These are phyloP conservation scores for Clarireedia paspali DNA, from an alignment of 2,329 filamentous ascomycete species.

Conservation along the genomic window DNA sequence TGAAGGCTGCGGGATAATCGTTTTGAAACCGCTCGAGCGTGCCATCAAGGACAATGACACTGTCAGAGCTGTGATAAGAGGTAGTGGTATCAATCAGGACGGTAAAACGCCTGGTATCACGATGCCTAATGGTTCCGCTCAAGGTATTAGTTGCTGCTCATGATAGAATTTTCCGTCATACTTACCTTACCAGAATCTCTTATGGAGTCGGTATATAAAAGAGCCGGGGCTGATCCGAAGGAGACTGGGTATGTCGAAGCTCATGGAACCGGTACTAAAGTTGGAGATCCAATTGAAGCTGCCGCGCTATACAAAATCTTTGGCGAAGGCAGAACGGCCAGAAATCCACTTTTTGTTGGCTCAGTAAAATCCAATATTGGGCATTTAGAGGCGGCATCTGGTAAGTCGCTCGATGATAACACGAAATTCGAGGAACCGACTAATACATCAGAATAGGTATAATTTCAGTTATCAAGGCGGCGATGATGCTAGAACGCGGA, in stretches of 20 bases:
- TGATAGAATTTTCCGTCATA: background rate
- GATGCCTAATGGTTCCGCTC: slow-evolving; percentile 40
- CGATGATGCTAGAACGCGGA: slow-evolving; percentile 29
- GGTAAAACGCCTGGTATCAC: slow-evolving; percentile 50
- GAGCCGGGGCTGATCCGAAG: slow-evolving; percentile 7
- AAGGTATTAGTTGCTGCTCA: slow-evolving; percentile 21
- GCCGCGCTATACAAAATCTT: slow-evolving; percentile 22
- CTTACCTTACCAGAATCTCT: slow-evolving; percentile 19
- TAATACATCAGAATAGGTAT: slow-evolving; percentile 29
- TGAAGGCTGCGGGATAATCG: slow-evolving; percentile 50
- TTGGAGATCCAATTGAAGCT: slow-evolving; percentile 13
- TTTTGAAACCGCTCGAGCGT: slow-evolving; percentile 50
- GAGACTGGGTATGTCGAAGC: slow-evolving; percentile 14
- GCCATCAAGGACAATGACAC: slow-evolving; percentile 53
- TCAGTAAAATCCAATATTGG: slow-evolving; percentile 35
- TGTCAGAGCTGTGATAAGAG: slow-evolving; percentile 37
- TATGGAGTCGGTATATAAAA: slow-evolving; percentile 19
- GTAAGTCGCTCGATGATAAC: slow-evolving; percentile 5
- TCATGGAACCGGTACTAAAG: slow-evolving; percentile 16
- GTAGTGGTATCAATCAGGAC: slow-evolving; percentile 42
- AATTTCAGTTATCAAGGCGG: slow-evolving; percentile 36
- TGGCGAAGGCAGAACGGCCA: slow-evolving; percentile 19
- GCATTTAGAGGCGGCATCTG: slow-evolving; percentile 33
- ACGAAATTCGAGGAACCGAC: background rate
- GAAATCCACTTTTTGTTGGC: slow-evolving; percentile 11